These are phyloP conservation scores for Handroanthus guayacan DNA, from an alignment of 257 asterid species.

Conservation along the genomic window DNA sequence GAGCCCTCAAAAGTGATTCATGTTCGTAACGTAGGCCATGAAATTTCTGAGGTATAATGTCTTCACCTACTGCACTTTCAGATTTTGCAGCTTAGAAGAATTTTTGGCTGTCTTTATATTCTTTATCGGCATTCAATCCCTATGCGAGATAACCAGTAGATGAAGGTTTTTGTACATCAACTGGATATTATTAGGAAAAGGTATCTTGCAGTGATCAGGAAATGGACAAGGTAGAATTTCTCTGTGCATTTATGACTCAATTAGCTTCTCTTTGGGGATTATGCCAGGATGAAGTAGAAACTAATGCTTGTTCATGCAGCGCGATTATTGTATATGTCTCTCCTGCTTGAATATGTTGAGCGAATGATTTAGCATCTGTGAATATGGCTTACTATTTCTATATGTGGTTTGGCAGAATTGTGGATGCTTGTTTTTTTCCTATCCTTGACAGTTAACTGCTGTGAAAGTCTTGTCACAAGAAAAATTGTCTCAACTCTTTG, in stretches of 20 bases:
- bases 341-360: not conserved
- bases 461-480: not conserved
- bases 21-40: conserved; percentile 97
- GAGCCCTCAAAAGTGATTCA: conserved; percentile 97
- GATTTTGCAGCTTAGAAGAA: conserved; percentile 8
- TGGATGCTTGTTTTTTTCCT: not conserved
- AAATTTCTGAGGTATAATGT: conserved; percentile 82
- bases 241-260: not conserved
- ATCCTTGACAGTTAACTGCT: conserved; percentile 13
- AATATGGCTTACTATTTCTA: not conserved
- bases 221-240: not conserved
- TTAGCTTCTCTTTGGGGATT: conserved; percentile 5
- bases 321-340: conserved; percentile 4
- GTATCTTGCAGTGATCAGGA: conserved; percentile 7
- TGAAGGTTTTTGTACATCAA: not conserved
- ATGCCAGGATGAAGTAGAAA: not conserved
- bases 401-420: not conserved
- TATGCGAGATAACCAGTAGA: conserved; percentile 3
- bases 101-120: conserved; percentile 26
- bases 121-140: not conserved
- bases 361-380: not conserved
- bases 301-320: not conserved
- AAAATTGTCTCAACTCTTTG: not conserved
- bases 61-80: conserved; percentile 13
- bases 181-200: not conserved